Evolutionary conservation across 768 basidiomycete genomes (phyloP).

Genomic region (Lentinula boryana): DNA sequence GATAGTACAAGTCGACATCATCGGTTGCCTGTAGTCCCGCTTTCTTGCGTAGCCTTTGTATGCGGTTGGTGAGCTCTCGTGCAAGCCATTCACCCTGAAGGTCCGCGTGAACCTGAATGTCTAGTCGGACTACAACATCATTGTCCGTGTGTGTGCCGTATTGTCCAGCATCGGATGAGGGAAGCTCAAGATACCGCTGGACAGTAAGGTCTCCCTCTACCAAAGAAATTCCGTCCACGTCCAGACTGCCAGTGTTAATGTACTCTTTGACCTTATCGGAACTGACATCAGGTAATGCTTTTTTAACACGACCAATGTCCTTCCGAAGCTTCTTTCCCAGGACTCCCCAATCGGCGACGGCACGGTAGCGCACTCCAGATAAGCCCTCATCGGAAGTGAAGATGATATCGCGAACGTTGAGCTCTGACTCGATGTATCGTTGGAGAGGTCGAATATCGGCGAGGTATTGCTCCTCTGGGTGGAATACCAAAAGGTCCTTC

Average conservation of each 20-base stretch:
- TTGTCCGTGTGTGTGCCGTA: conserved; percentile 86
- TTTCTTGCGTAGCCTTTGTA: conserved; percentile 94
- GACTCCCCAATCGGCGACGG: conserved; percentile 91
- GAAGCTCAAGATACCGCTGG: conserved; percentile 85
- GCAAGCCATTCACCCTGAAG: conserved; percentile 84
- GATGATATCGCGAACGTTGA: conserved; percentile 87
- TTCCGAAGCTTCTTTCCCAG: conserved; percentile 92
- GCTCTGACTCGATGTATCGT: conserved; percentile 87
- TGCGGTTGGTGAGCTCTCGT: conserved; percentile 85
- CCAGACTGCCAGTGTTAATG: conserved; percentile 66
- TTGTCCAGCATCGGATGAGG: conserved; percentile 49
- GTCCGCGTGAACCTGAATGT: conserved; percentile 82
- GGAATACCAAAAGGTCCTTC: conserved; percentile 91
- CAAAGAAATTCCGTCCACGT: conserved; percentile 86
- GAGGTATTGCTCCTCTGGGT: conserved; percentile 77
- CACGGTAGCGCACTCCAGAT: conserved; percentile 87
- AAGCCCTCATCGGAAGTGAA: conserved; percentile 84
- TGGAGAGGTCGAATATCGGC: conserved; percentile 80
- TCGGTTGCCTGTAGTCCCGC: conserved; percentile 94
- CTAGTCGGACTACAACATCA: conserved; percentile 91
- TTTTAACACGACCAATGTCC: conserved; percentile 85
- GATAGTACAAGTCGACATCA: conserved; percentile 84
- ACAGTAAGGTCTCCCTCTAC: conserved; percentile 88
- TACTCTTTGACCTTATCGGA: conserved; percentile 83
- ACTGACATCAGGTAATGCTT: conserved; percentile 71